Conservation (phyloP, 139 green algal genomes). For the Tetradesmus lagerheimii region DNA sequence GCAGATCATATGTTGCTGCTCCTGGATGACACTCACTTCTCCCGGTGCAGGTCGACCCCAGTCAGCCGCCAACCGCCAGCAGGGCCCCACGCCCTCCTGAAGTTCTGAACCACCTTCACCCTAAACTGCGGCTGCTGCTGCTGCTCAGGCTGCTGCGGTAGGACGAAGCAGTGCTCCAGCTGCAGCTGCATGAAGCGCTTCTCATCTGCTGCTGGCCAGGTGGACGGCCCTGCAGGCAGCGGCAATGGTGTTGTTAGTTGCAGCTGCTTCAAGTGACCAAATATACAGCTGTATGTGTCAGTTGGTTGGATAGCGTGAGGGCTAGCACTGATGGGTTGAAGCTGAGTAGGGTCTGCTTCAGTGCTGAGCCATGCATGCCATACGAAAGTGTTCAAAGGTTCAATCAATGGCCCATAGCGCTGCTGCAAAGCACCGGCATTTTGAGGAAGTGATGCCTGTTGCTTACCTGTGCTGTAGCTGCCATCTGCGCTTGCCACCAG, state of each 20-base stretch:
- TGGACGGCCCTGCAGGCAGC: slow-evolving; percentile 37
- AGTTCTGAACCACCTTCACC: slow-evolving; percentile 61
- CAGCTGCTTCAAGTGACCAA: neutral
- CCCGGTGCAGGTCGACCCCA: slow-evolving; percentile 59
- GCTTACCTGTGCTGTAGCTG: slow-evolving; percentile 40
- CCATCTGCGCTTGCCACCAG: slow-evolving; percentile 40
- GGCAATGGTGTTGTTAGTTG: neutral
- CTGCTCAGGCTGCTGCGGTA: slow-evolving; percentile 6
- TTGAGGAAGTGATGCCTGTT: slow-evolving; percentile 34
- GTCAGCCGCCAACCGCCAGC: slow-evolving; percentile 49
- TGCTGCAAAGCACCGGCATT: too few relatives aligned
- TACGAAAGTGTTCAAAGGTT: too few relatives aligned
- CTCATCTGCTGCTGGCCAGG: neutral
- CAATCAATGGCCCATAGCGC: too few relatives aligned
- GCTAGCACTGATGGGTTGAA: too few relatives aligned
- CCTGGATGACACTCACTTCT: slow-evolving; percentile 48
- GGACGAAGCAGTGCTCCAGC: slow-evolving; percentile 12
- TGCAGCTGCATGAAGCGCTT: neutral
- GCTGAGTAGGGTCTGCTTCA: slow-evolving; percentile 26
- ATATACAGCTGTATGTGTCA: too few relatives aligned
- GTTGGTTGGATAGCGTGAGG: too few relatives aligned
- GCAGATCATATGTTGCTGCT: neutral
- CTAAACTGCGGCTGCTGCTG: slow-evolving; percentile 10
- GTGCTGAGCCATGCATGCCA: slow-evolving; percentile 20
- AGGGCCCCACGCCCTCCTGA: slow-evolving; percentile 49